A percentile compares a stretch with the other conserved stretches of the same genome.
phyloP scores from a whole-genome alignment of 2,329 filamentous ascomycete genomes.

The Sordariomycetes sp. region DNA sequence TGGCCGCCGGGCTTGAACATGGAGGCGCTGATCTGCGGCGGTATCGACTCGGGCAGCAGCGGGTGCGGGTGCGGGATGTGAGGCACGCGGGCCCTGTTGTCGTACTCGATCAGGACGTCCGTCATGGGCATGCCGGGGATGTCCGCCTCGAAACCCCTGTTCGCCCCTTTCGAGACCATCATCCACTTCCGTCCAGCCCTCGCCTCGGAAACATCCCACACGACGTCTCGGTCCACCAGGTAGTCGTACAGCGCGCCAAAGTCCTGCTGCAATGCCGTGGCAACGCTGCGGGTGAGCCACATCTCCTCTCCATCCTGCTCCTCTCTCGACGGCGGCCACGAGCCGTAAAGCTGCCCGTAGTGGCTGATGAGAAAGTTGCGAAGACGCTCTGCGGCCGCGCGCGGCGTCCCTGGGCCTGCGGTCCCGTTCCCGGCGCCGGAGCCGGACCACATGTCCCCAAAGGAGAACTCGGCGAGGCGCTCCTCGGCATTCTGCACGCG shows the following conservation, averaged over 20 bases:
- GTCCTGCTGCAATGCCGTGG: constrained; percentile 50
- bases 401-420: too few relatives aligned
- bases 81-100: constrained; percentile 52
- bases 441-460: constrained; percentile 49
- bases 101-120: constrained; percentile 57
- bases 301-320: constrained; percentile 14
- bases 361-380: constrained; percentile 51
- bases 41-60: constrained; percentile 46
- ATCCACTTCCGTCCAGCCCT: constrained; percentile 55
- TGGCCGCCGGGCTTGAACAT: constrained; percentile 16
- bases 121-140: constrained; percentile 50
- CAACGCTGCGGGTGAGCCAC: constrained; percentile 54
- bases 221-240: constrained; percentile 56
- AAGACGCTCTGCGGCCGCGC: constrained; percentile 48
- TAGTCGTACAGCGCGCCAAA: constrained; percentile 65
- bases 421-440: too few relatives aligned
- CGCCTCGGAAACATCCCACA: constrained; percentile 56
- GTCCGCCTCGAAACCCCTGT: constrained; percentile 38
- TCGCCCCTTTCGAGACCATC: constrained; percentile 41
- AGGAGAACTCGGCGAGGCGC: constrained; percentile 50
- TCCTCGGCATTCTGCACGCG: constrained; percentile 54
- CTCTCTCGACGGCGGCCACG: constrained; percentile 45
- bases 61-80: constrained; percentile 61
- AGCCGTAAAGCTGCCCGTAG: constrained; percentile 46
- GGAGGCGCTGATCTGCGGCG: constrained; percentile 12